These are phyloP conservation scores for Pythium aquatile DNA, from an alignment of 352 stramenopile genomes.

Conservation along the genomic window DNA sequence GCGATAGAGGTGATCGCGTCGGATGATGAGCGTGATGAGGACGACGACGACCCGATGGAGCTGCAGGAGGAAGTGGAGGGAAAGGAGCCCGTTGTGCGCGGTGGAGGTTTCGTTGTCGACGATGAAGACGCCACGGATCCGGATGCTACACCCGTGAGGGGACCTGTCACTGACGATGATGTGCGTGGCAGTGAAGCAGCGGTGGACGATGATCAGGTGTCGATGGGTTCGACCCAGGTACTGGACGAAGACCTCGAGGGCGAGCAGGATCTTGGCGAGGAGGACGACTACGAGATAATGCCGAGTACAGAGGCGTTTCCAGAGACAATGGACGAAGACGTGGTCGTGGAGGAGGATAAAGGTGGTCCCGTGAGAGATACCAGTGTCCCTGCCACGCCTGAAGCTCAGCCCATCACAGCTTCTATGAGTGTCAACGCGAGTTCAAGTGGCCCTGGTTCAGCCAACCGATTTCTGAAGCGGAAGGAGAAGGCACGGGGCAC, in stretches of 20 bases:
- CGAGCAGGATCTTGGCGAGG: slow-evolving; percentile 5
- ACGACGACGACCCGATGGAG: slow-evolving; percentile 23
- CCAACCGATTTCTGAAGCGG: slow-evolving; percentile 17
- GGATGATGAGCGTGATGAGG: slow-evolving; percentile 7
- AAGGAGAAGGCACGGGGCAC: slow-evolving; percentile 17
- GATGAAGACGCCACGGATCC: background rate
- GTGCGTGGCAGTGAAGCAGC: background rate
- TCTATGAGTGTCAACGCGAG: background rate
- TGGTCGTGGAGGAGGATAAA: background rate
- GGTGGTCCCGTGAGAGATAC: background rate
- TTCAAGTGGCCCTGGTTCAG: background rate
- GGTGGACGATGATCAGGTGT: slow-evolving; percentile 20
- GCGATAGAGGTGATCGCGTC: background rate
- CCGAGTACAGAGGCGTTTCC: slow-evolving; percentile 11
- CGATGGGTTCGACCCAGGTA: slow-evolving; percentile 43
- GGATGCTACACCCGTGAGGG: background rate
- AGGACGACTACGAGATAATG: background rate
- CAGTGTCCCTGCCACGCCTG: background rate
- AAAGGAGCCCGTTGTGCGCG: background rate
- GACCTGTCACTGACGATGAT: slow-evolving; percentile 15
- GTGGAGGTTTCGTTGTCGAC: background rate
- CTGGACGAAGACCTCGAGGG: slow-evolving; percentile 37
- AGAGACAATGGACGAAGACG: slow-evolving; percentile 17
- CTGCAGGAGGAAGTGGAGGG: slow-evolving; percentile 6
- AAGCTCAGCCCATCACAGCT: background rate